These are phyloP conservation scores for Raphanus raphanistrum DNA, from an alignment of 345 rosid species.

Conservation along the genomic window DNA sequence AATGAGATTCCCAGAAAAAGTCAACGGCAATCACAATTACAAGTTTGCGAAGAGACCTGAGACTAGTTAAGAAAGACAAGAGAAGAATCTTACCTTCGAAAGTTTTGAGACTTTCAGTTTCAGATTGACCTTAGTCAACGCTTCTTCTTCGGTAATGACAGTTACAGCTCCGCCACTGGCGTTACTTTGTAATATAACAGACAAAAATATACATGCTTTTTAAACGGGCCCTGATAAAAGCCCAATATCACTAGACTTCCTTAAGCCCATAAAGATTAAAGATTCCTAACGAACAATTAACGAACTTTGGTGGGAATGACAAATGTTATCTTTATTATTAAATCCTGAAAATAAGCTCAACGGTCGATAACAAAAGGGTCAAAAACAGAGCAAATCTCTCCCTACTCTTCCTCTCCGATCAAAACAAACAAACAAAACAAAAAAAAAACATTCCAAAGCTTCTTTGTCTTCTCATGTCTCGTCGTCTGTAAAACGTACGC, in stretches of 20 bases:
- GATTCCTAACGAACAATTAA: neutral
- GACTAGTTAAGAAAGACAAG: neutral
- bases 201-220: neutral
- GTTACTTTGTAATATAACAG: neutral
- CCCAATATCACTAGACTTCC: neutral
- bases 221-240: constrained; percentile 1
- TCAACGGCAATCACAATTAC: neutral
- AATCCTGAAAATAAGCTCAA: constrained; percentile 37
- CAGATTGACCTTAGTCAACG: constrained; percentile 7
- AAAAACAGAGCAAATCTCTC: constrained; percentile 26
- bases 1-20: neutral
- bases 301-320: neutral
- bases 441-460: neutral
- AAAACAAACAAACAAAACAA: neutral
- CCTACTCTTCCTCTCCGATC: constrained; percentile 3
- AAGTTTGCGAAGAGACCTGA: neutral
- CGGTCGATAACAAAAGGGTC: constrained; percentile 17
- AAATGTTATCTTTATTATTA: neutral
- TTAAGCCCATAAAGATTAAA: neutral
- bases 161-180: constrained; percentile 16
- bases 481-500: neutral
- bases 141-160: constrained; percentile 12
- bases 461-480: neutral
- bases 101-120: constrained; percentile 8
- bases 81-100: constrained; percentile 12